Percentiles rank a stretch among this genome's conserved stretches.
phyloP scores from a whole-genome alignment of 345 rosid genomes.

The Ceriops zippeliana region DNA sequence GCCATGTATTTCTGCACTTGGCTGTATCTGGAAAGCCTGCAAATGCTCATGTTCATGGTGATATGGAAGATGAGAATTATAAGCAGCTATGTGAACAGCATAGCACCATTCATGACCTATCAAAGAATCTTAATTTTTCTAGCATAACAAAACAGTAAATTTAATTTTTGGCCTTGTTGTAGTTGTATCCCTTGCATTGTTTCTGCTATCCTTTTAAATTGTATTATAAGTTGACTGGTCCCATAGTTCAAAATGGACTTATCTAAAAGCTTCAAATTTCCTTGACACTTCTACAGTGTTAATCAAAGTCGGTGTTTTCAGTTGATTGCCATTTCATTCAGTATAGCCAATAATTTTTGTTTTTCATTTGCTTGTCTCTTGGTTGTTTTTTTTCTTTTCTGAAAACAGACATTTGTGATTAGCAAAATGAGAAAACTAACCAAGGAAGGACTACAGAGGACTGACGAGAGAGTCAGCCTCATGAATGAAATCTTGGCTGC shows the following conservation, averaged over 20 bases:
- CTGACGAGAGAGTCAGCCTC: constrained; percentile 36
- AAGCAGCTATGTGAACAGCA: too few species aligned
- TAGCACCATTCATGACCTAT: too few species aligned
- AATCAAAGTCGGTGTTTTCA: not conserved
- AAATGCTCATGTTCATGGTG: too few species aligned
- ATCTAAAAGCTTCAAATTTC: not conserved
- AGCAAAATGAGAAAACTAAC: constrained; percentile 30
- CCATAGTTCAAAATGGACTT: not conserved
- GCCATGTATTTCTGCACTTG: too few species aligned
- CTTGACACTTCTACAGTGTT: not conserved
- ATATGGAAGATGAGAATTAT: too few species aligned
- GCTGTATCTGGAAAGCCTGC: too few species aligned
- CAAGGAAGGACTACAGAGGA: constrained; percentile 34
- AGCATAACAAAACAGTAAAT: too few species aligned
- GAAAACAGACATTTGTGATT: constrained; percentile 24
- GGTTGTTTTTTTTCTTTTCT: not conserved
- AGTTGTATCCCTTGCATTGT: not conserved
- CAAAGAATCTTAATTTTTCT: too few species aligned
- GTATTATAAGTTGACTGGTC: not conserved
- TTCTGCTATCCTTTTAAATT: not conserved
- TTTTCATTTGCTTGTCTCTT: not conserved
- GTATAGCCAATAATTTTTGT: too few species aligned
- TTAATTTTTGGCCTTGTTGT: too few species aligned
- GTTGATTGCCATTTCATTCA: not conserved
- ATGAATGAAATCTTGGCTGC: constrained; percentile 35